A percentile compares a stretch with the other conserved stretches of the same genome.
Conservation (phyloP, 768 basidiomycete species). For the Termitomyces heimii region DNA sequence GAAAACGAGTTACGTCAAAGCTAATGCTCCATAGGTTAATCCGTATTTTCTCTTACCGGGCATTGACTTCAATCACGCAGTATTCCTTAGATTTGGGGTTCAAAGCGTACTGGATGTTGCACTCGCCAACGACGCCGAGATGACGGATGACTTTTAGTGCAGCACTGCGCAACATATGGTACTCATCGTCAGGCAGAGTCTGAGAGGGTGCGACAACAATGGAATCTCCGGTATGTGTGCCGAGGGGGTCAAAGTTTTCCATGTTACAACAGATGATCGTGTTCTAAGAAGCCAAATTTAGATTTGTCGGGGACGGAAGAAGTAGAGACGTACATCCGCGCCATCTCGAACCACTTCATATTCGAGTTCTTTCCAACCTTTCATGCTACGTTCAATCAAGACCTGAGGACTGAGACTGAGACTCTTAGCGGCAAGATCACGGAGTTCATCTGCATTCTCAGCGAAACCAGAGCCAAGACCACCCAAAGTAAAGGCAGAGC, state of each 20-base stretch:
- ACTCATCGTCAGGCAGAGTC: constrained; percentile 95
- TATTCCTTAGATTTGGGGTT: constrained; percentile 92
- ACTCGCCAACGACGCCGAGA: constrained; percentile 89
- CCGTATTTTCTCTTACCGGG: constrained; percentile 49
- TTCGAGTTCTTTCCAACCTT: constrained; percentile 99
- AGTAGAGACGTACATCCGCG: constrained; percentile 70
- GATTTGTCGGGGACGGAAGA: constrained; percentile 3
- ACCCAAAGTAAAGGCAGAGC: constrained; percentile 95
- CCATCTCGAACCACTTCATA: constrained; percentile 98
- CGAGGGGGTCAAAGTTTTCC: constrained; percentile 99
- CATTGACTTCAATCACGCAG: constrained; percentile 97
- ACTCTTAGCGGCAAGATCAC: constrained; percentile 89
- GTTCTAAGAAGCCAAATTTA: constrained; percentile 46
- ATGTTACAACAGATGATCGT: constrained; percentile 99
- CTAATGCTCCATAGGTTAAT: neutral
- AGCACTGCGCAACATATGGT: constrained; percentile 97
- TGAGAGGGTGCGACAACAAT: constrained; percentile 99
- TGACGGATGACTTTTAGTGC: constrained; percentile 95
- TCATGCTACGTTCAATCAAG: constrained; percentile 95
- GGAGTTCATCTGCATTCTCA: constrained; percentile 88
- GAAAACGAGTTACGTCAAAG: constrained; percentile 2
- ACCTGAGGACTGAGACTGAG: constrained; percentile 92
- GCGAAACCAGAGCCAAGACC: constrained; percentile 99
- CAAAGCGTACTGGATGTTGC: constrained; percentile 97
- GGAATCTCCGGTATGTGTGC: constrained; percentile 98